Percentiles rank a stretch among this genome's conserved stretches.
Conservation (phyloP, 441 rosid genomes). For the Gossypium gossypioides region DNA sequence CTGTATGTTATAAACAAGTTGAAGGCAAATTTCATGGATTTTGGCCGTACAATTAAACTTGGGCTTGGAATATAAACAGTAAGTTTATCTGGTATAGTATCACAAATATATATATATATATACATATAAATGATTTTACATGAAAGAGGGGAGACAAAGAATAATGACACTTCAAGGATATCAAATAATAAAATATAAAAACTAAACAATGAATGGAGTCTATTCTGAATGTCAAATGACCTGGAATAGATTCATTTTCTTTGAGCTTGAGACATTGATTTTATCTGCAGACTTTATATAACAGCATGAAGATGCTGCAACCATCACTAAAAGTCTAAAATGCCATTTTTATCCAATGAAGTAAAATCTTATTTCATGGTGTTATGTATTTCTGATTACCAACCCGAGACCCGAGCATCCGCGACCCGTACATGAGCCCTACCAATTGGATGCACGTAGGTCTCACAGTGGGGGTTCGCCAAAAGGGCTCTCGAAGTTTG, state of each 20-base stretch:
- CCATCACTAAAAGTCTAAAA: background rate
- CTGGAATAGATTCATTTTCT: background rate
- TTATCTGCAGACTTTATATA: background rate
- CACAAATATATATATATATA: too few species aligned
- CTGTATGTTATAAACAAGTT: slow-evolving; percentile 12
- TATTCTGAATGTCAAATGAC: background rate
- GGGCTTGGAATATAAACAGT: background rate
- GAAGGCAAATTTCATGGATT: background rate
- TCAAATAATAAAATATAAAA: background rate
- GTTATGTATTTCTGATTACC: too few species aligned
- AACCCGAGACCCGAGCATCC: too few species aligned
- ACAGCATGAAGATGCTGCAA: background rate
- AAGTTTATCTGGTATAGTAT: background rate
- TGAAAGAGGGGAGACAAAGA: background rate
- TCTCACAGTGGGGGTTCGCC: too few species aligned
- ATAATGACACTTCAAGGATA: background rate
- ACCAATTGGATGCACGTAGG: too few species aligned
- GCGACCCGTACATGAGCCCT: too few species aligned
- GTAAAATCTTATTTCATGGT: background rate
- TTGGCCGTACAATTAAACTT: background rate
- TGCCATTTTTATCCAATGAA: background rate
- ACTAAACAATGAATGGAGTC: background rate
- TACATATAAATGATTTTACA: too few species aligned
- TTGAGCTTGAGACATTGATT: background rate
- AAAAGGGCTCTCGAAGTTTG: too few species aligned